These are phyloP conservation scores for Ormosia semicastrata DNA, from an alignment of 306 rosid genomes.

Conservation along the genomic window DNA sequence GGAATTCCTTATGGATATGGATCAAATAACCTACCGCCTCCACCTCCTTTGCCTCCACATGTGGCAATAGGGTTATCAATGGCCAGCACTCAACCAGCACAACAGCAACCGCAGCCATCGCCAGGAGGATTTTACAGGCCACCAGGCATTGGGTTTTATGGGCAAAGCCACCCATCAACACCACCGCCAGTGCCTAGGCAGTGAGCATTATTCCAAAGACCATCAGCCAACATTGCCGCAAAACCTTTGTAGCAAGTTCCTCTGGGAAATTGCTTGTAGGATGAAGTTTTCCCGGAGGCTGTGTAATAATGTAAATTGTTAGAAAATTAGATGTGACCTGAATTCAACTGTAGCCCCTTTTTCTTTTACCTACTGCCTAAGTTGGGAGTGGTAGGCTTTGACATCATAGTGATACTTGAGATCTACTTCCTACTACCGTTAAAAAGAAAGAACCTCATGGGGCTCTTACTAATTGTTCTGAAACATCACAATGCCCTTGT, in stretches of 20 bases:
- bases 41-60: slow-evolving; percentile 79
- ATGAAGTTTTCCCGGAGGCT: slow-evolving; percentile 33
- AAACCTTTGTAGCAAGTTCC: slow-evolving; percentile 29
- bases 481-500: slow-evolving; percentile 4
- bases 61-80: slow-evolving; percentile 58
- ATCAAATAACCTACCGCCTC: slow-evolving; percentile 63
- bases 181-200: slow-evolving; percentile 79
- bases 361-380: slow-evolving; percentile 8
- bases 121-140: slow-evolving; percentile 73
- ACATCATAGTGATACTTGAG: slow-evolving; percentile 6
- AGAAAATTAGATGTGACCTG: slow-evolving; percentile 38
- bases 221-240: slow-evolving; percentile 16
- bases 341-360: slow-evolving; percentile 15
- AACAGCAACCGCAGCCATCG: slow-evolving; percentile 55
- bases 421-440: slow-evolving; percentile 5
- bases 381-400: slow-evolving; percentile 18
- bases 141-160: slow-evolving; percentile 74
- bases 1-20: slow-evolving; percentile 66
- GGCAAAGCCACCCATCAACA: slow-evolving; percentile 65
- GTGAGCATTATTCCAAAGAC: slow-evolving; percentile 37
- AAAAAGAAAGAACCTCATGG: neutral
- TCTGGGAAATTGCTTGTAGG: slow-evolving; percentile 33
- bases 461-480: neutral
- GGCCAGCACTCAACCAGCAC: slow-evolving; percentile 55
- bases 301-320: slow-evolving; percentile 63